phyloP scores from a whole-genome alignment of 164 flowering plant species.

The Amborella trichopoda region DNA sequence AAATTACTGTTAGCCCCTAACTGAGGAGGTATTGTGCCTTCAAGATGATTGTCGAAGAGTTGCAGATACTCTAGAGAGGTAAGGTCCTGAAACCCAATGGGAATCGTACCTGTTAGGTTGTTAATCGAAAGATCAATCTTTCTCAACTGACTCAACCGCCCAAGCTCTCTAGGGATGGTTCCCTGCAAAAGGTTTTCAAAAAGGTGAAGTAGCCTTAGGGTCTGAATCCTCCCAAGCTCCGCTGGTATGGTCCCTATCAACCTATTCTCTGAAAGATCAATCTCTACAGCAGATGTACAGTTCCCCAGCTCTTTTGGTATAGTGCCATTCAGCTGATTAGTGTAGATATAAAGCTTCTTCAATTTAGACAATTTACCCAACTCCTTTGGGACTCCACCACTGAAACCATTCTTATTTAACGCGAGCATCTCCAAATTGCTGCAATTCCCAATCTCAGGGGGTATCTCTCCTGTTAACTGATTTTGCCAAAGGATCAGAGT shows the following conservation, averaged over 20 bases:
- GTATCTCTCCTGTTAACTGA: slow-evolving; percentile 55
- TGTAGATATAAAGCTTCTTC: slow-evolving; percentile 52
- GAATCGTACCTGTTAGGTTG: slow-evolving; percentile 65
- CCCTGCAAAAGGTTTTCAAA: slow-evolving; percentile 80
- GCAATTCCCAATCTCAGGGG: slow-evolving; percentile 71
- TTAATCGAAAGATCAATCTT: slow-evolving; percentile 86
- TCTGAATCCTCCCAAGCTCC: slow-evolving; percentile 54
- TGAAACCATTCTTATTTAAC: slow-evolving; percentile 52
- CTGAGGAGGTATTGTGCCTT: slow-evolving; percentile 64
- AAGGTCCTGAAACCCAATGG: slow-evolving; percentile 58
- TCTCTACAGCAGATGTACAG: slow-evolving; percentile 47
- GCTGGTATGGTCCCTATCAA: slow-evolving; percentile 66
- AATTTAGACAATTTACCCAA: slow-evolving; percentile 50
- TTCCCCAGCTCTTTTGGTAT: slow-evolving; percentile 84
- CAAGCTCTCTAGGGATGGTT: slow-evolving; percentile 61
- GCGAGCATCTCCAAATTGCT: slow-evolving; percentile 56
- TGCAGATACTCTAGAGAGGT: slow-evolving; percentile 46
- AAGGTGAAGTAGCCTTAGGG: slow-evolving; percentile 45
- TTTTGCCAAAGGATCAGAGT: slow-evolving; percentile 61
- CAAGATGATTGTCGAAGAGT: slow-evolving; percentile 64
- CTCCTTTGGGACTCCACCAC: slow-evolving; percentile 62
- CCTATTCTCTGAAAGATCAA: slow-evolving; percentile 82
- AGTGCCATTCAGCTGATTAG: slow-evolving; percentile 69
- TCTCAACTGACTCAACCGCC: slow-evolving; percentile 42
- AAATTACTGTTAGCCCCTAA: slow-evolving; percentile 67